Conservation (phyloP, 1,139 yeast species). For the Geotrichum armillariae region DNA sequence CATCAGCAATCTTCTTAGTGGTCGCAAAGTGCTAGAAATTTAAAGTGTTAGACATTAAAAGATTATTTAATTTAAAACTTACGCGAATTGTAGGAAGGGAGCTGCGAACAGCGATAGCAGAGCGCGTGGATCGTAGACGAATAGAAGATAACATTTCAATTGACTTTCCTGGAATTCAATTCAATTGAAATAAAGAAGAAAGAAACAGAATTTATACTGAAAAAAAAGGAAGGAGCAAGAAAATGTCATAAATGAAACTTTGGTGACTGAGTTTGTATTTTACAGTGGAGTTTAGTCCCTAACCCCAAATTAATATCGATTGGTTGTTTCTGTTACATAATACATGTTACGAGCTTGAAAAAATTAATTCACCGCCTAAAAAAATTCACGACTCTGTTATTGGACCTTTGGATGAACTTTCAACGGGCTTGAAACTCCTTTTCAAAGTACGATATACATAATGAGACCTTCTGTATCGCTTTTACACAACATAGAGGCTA, state of each 20-base stretch:
- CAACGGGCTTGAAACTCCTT: too few relatives aligned
- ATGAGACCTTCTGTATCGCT: constrained; percentile 18
- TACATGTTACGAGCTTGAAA: not conserved
- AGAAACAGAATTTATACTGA: not conserved
- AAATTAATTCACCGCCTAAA: too few relatives aligned
- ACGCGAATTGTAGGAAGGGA: constrained; percentile 10
- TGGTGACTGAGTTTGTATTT: not conserved
- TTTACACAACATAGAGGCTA: constrained; percentile 16
- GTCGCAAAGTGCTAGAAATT: not conserved
- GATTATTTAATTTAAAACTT: not conserved
- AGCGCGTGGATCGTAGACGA: constrained; percentile 10
- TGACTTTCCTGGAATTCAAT: not conserved
- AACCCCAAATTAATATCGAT: not conserved
- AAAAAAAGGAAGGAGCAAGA: not conserved
- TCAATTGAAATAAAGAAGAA: not conserved
- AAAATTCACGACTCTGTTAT: not conserved
- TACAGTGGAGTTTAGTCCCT: not conserved
- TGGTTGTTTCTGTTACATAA: constrained; percentile 1
- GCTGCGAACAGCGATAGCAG: not conserved
- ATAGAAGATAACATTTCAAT: constrained; percentile 15
- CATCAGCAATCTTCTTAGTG: not conserved
- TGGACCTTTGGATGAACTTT: not conserved
- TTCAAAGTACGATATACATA: too few relatives aligned
- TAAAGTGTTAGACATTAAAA: not conserved
- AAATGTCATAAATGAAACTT: not conserved